These are phyloP conservation scores for Leccinum arenicola DNA, from an alignment of 768 basidiomycete genomes.

Conservation along the genomic window DNA sequence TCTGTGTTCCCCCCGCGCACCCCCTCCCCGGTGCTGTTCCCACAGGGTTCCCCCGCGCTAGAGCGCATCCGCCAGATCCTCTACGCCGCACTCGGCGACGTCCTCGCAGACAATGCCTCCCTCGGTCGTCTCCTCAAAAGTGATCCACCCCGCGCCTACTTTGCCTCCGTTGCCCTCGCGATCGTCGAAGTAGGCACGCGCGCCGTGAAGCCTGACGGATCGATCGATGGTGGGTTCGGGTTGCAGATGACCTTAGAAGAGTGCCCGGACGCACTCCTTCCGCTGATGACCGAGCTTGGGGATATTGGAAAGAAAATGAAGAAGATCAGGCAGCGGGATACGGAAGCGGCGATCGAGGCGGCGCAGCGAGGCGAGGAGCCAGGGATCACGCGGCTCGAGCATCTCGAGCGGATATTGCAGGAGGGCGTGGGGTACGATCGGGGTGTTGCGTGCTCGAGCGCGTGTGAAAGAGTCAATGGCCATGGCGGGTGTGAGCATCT, in stretches of 20 bases:
- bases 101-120: conserved; percentile 51
- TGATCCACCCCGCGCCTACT: conserved; percentile 76
- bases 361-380: conserved; percentile 33
- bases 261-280: conserved; percentile 60
- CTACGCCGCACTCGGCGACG: conserved; percentile 76
- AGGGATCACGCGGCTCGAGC: conserved; percentile 50
- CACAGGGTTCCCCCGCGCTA: conserved; percentile 48
- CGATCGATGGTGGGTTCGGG: conserved; percentile 51
- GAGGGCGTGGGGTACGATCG: conserved; percentile 50
- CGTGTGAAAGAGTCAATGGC: neutral
- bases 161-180: conserved; percentile 69
- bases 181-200: conserved; percentile 64
- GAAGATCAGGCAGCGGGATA: conserved; percentile 54
- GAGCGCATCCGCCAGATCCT: conserved; percentile 83
- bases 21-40: conserved; percentile 47
- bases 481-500: conserved; percentile 23
- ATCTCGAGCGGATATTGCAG: conserved; percentile 55
- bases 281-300: conserved; percentile 68
- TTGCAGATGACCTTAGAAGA: conserved; percentile 51
- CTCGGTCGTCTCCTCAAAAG: conserved; percentile 54
- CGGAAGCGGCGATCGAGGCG: conserved; percentile 45
- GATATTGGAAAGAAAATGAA: conserved; percentile 51
- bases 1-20: conserved; percentile 39
- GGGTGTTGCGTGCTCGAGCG: neutral
- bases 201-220: conserved; percentile 45